Percentiles rank a stretch among this genome's conserved stretches.
Conservation (phyloP, 1,284 basidiomycete genomes). For the Boletus smithii region DNA sequence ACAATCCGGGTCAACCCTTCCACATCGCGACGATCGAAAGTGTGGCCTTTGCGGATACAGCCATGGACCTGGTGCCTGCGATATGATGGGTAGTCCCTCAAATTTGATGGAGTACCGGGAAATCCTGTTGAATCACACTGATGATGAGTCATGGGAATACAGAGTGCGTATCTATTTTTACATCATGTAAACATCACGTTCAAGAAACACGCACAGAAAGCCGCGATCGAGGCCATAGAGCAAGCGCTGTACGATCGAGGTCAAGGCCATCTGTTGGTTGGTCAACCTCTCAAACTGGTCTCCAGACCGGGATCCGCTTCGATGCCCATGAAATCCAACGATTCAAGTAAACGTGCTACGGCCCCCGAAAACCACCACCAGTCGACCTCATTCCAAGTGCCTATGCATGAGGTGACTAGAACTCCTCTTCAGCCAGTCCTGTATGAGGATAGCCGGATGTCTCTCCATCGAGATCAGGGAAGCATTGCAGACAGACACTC, state of each 20-base stretch:
- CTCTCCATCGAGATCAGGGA: conserved; percentile 1
- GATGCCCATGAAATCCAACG: background rate
- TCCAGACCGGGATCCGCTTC: conserved; percentile 11
- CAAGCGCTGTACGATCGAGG: conserved; percentile 53
- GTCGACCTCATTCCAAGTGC: conserved; percentile 2
- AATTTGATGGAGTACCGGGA: conserved; percentile 66
- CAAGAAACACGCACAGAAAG: conserved; percentile 40
- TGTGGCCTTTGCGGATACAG: conserved; percentile 63
- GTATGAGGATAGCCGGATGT: background rate
- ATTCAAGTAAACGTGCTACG: conserved; percentile 1
- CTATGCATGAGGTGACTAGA: background rate
- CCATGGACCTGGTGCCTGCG: conserved; percentile 52
- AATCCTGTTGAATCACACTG: conserved; percentile 57
- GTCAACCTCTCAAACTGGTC: conserved; percentile 59
- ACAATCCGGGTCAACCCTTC: conserved; percentile 18
- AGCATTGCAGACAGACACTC: background rate
- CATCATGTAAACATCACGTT: background rate
- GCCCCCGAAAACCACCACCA: background rate
- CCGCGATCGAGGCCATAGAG: conserved; percentile 65
- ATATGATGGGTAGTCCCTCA: conserved; percentile 61
- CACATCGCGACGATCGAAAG: conserved; percentile 17
- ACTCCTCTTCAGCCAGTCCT: background rate
- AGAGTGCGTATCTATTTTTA: conserved; percentile 43
- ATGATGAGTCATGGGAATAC: conserved; percentile 61
- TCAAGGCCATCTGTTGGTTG: conserved; percentile 50